Evolutionary conservation across 345 rosid species (phyloP), one percentile per base, ranked within the genome.

Genomic region (Combretum micranthum): DNA sequence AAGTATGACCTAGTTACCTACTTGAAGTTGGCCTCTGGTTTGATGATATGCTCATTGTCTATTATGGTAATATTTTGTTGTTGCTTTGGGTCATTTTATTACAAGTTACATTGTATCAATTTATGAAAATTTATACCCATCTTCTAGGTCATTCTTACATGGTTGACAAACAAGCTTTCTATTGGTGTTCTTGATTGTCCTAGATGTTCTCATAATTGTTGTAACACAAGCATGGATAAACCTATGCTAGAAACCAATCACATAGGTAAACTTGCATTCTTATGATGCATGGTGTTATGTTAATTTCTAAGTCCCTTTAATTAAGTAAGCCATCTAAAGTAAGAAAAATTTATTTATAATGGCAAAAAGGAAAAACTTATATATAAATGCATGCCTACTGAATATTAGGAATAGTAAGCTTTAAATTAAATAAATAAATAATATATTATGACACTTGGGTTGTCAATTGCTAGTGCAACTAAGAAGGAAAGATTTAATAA

Each of bases 161-260:
- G 80, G 78, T 75, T 88, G 64, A 86, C 95, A 8, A 84, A 88
- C 83, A 86, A 77, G 72, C 76, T 88, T 62, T 86, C 96, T 23
- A 64, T 77, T 48, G 96, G 99, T 64, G 95, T 86, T 77, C 92
- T 92, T 60, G 99, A 83, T 68, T 87, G 83, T 12, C 45, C 86
- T 53, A 86, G 77, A 79, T 84, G 80, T 56, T 76, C 76, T 43
- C 85, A 77, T 54, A 45, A 67, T 50, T 72, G 83, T 72, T 71
- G 78, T 54, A 63, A 54, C 70, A 56, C 64, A 42, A 65, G 72
- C 57, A 23, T 43, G 23, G 80, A 52, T 47, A 76, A 43, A 58
- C 55, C 71, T 63, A 56, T 16, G 39, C 68, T 66, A 50, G 76
- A 77, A 25, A 52, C 52, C 1, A 53, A 65, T 50, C 69, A 37